Conservation (phyloP, 805 yeast species). For the Tetrapisispora namnaoensis region DNA sequence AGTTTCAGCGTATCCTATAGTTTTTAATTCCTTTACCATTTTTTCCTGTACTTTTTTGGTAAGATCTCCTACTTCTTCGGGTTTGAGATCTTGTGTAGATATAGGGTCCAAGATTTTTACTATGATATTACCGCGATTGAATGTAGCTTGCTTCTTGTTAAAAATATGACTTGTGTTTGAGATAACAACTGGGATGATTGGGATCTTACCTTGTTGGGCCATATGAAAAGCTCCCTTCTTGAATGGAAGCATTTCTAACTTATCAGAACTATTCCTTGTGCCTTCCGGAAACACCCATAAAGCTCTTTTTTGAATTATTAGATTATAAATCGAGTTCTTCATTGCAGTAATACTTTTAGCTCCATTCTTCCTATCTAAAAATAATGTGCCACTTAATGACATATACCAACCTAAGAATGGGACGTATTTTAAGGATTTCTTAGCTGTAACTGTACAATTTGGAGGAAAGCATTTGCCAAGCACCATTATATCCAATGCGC, state of each 20-base stretch:
- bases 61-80: constrained; percentile 60
- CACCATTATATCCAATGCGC: constrained; percentile 72
- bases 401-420: constrained; percentile 99
- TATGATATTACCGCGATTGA: constrained; percentile 65
- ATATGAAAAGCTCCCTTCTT: constrained; percentile 97
- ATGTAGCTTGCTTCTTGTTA: constrained; percentile 47
- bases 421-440: constrained; percentile 66
- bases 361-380: constrained; percentile 72
- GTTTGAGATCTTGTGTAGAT: constrained; percentile 56
- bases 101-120: constrained; percentile 78
- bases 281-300: constrained; percentile 96
- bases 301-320: constrained; percentile 58
- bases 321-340: constrained; percentile 50
- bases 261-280: constrained; percentile 71
- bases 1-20: constrained; percentile 30
- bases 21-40: constrained; percentile 39
- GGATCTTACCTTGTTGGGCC: constrained; percentile 86
- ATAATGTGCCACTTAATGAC: constrained; percentile 82
- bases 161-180: constrained; percentile 74
- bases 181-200: constrained; percentile 80
- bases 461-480: constrained; percentile 80
- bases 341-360: constrained; percentile 68
- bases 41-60: constrained; percentile 42
- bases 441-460: constrained; percentile 87
- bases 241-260: constrained; percentile 70